A percentile compares a stretch with the other conserved stretches of the same genome.
Conservation (phyloP, 176 grass and related monocot species). For the Raddia distichophylla region DNA sequence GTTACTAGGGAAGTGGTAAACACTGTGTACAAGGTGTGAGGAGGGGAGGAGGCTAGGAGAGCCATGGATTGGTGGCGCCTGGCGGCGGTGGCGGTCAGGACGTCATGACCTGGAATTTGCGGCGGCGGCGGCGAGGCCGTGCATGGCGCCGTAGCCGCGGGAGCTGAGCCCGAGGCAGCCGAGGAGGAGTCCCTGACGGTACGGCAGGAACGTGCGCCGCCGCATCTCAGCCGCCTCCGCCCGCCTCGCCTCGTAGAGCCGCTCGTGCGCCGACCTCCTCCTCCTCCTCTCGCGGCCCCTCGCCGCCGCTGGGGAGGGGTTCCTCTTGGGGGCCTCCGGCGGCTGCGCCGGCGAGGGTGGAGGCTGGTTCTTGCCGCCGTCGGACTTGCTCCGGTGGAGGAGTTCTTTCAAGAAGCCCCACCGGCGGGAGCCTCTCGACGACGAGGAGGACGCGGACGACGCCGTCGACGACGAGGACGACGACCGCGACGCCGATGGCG, state of each 20-base stretch:
- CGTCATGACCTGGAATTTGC: slow-evolving; percentile 49
- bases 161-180: slow-evolving; percentile 71
- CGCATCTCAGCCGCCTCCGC: slow-evolving; percentile 84
- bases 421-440: slow-evolving; percentile 41
- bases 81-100: background rate
- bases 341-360: background rate
- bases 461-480: slow-evolving; percentile 51
- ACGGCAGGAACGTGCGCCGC: slow-evolving; percentile 83
- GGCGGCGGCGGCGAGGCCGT: slow-evolving; percentile 48
- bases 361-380: slow-evolving; percentile 17
- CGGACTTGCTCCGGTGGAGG: slow-evolving; percentile 65
- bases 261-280: slow-evolving; percentile 60
- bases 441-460: slow-evolving; percentile 50
- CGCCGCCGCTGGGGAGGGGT: slow-evolving; percentile 22
- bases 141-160: slow-evolving; percentile 59
- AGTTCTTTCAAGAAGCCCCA: slow-evolving; percentile 82
- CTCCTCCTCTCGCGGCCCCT: slow-evolving; percentile 28
- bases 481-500: slow-evolving; percentile 37
- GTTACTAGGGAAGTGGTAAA: background rate
- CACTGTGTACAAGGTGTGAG: slow-evolving; percentile 9
- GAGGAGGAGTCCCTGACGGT: slow-evolving; percentile 64
- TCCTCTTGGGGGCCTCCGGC: background rate
- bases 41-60: background rate
- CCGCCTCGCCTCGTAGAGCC: slow-evolving; percentile 66
- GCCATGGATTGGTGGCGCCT: background rate